Evolutionary conservation across 1,284 basidiomycete species (phyloP).

Genomic region (Trichosporon inkin): DNA sequence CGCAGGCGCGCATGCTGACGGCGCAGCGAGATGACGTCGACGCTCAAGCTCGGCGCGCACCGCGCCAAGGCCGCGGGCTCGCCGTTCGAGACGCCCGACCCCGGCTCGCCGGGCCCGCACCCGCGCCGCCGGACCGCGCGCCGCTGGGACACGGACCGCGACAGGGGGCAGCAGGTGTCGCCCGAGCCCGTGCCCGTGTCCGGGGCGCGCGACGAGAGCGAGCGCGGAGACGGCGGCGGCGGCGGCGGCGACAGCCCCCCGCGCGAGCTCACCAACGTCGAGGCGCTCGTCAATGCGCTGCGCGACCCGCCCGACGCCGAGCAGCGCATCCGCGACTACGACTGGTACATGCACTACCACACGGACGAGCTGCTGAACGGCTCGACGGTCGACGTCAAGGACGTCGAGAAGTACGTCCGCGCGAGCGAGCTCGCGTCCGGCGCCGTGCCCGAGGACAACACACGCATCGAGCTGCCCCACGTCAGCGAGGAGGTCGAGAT

Average conservation of each 20-base stretch:
- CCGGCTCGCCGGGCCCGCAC: not conserved
- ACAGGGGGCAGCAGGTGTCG: slow-evolving; percentile 3
- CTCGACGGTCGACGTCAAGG: slow-evolving; percentile 49
- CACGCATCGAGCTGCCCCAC: not conserved
- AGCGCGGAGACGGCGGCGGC: too few species aligned
- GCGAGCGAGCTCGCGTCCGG: slow-evolving; percentile 43
- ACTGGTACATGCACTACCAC: slow-evolving; percentile 58
- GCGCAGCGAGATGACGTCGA: slow-evolving; percentile 22
- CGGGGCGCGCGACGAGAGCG: not conserved
- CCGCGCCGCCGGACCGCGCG: slow-evolving; percentile 36
- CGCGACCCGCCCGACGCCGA: slow-evolving; percentile 57
- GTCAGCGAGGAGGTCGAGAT: slow-evolving; percentile 3
- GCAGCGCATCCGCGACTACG: slow-evolving; percentile 65
- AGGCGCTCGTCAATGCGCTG: slow-evolving; percentile 60
- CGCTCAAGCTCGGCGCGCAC: slow-evolving; percentile 32
- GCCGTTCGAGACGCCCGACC: slow-evolving; percentile 38
- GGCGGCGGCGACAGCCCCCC: slow-evolving; percentile 2
- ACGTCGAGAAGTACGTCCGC: slow-evolving; percentile 49
- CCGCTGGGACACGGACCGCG: slow-evolving; percentile 26
- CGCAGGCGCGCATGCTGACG: slow-evolving; percentile 10
- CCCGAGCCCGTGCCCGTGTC: not conserved
- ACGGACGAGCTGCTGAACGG: slow-evolving; percentile 42
- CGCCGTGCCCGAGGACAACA: slow-evolving; percentile 31
- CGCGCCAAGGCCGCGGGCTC: slow-evolving; percentile 32
- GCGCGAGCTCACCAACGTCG: slow-evolving; percentile 43